Percentiles rank a stretch among this genome's conserved stretches.
These are phyloP conservation scores for Leccinum subrobustum DNA, from an alignment of 1,284 basidiomycete genomes.

Conservation along the genomic window DNA sequence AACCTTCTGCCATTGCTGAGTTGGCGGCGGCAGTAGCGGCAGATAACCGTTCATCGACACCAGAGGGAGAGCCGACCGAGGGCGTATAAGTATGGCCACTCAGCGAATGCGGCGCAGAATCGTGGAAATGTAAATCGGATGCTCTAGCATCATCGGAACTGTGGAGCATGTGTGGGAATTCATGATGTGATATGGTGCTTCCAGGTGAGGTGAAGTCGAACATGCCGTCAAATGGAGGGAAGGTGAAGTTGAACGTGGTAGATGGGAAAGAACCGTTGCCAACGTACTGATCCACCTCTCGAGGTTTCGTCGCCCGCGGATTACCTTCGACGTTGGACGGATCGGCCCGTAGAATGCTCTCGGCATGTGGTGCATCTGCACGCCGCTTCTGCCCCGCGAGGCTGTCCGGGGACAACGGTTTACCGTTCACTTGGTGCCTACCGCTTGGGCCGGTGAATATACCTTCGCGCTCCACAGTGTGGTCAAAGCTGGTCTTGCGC, in stretches of 20 bases:
- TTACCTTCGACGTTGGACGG: slow-evolving; percentile 56
- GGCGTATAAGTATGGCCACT: slow-evolving; percentile 41
- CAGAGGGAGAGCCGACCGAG: slow-evolving; percentile 37
- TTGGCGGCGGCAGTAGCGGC: slow-evolving; percentile 63
- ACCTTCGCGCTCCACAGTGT: slow-evolving; percentile 73
- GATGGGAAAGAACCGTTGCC: slow-evolving; percentile 64
- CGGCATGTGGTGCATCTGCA: slow-evolving; percentile 70
- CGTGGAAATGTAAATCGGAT: slow-evolving; percentile 35
- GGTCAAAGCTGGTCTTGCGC: slow-evolving; percentile 91
- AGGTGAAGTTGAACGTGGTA: slow-evolving; percentile 76
- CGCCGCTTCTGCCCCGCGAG: slow-evolving; percentile 68
- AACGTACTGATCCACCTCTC: slow-evolving; percentile 38
- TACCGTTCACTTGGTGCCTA: slow-evolving; percentile 77
- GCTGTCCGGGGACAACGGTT: slow-evolving; percentile 62
- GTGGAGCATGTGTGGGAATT: slow-evolving; percentile 36
- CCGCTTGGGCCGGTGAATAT: slow-evolving; percentile 57
- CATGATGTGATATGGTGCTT: slow-evolving; percentile 30
- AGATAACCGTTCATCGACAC: slow-evolving; percentile 51
- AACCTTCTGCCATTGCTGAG: slow-evolving; percentile 64
- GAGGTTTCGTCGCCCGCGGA: slow-evolving; percentile 23
- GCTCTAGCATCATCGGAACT: slow-evolving; percentile 27
- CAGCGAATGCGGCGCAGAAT: slow-evolving; percentile 37
- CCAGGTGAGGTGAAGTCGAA: slow-evolving; percentile 47
- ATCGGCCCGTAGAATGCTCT: slow-evolving; percentile 75
- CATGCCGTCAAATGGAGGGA: slow-evolving; percentile 65